A percentile compares a stretch with the other conserved stretches of the same genome.
These are phyloP conservation scores for Coelastrella sp. DNA, from an alignment of 139 green algal genomes.

Conservation along the genomic window DNA sequence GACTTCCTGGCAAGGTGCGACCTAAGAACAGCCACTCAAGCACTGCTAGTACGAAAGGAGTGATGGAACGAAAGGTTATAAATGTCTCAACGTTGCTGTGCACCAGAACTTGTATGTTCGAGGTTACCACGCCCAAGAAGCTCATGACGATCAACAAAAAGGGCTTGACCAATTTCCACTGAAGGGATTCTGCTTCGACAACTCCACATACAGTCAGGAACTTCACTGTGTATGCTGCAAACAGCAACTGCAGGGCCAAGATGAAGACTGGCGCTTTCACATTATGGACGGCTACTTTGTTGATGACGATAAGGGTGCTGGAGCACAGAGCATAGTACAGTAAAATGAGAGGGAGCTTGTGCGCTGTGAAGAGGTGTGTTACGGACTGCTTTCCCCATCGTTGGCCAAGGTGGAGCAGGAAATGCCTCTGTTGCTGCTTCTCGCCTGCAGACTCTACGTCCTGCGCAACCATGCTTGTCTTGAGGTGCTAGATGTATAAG, in stretches of 20 bases:
- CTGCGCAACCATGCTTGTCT: too few species aligned
- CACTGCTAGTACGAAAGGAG: constrained; percentile 70
- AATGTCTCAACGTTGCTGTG: constrained; percentile 87
- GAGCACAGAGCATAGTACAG: constrained; percentile 64
- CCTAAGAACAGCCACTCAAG: constrained; percentile 81
- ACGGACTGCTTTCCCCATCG: not conserved
- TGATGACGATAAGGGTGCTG: constrained; percentile 70
- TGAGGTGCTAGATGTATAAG: too few species aligned
- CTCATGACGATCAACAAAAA: constrained; percentile 63
- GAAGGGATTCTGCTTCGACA: constrained; percentile 16
- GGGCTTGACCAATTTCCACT: constrained; percentile 25
- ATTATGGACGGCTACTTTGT: constrained; percentile 68
- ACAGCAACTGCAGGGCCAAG: constrained; percentile 64
- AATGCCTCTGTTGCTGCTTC: not conserved
- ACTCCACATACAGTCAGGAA: not conserved
- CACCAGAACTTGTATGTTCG: constrained; percentile 50
- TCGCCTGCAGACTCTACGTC: too few species aligned
- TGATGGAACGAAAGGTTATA: constrained; percentile 80
- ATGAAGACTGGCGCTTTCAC: constrained; percentile 64
- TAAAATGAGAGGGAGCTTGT: constrained; percentile 10
- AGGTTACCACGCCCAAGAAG: constrained; percentile 67
- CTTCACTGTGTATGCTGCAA: constrained; percentile 52
- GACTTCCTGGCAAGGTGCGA: constrained; percentile 59
- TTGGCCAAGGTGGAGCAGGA: not conserved
- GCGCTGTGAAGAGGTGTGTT: not conserved